phyloP scores from a whole-genome alignment of 257 asterid genomes.

The Paulownia fortunei region DNA sequence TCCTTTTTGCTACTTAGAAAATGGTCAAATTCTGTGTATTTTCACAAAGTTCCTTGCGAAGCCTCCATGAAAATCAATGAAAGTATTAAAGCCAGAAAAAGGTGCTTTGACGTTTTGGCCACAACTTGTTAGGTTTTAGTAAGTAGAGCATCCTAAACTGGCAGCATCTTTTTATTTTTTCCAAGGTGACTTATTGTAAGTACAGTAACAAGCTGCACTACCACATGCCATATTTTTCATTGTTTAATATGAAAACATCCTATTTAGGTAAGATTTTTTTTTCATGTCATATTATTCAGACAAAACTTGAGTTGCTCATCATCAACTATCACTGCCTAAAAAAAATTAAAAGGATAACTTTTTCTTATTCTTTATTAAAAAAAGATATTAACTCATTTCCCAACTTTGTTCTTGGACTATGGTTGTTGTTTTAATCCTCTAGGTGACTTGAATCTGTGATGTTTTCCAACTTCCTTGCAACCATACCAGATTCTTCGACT shows the following conservation, averaged over 20 bases:
- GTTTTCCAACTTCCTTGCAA: too few species aligned
- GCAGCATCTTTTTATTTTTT: constrained; percentile 34
- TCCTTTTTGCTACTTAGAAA: neutral
- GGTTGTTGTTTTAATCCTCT: too few species aligned
- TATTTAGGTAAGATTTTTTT: too few species aligned
- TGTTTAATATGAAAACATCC: neutral
- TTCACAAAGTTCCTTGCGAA: neutral
- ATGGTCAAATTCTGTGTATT: neutral
- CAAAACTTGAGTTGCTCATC: neutral
- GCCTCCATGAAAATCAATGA: constrained; percentile 31
- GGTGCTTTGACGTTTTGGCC: constrained; percentile 55
- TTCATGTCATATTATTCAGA: neutral
- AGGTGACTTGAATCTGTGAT: too few species aligned
- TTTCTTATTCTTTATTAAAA: too few species aligned
- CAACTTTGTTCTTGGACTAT: too few species aligned
- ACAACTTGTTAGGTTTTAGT: constrained; percentile 50
- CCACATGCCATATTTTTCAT: neutral
- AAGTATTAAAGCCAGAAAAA: constrained; percentile 36
- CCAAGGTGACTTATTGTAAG: neutral
- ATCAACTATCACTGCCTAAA: neutral
- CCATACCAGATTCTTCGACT: too few species aligned
- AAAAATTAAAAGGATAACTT: neutral
- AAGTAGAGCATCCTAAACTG: constrained; percentile 51
- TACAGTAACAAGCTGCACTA: neutral
- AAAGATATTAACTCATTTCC: too few species aligned